These are phyloP conservation scores for Hypomyces rosellus DNA, from an alignment of 2,329 filamentous ascomycete species.

Conservation along the genomic window DNA sequence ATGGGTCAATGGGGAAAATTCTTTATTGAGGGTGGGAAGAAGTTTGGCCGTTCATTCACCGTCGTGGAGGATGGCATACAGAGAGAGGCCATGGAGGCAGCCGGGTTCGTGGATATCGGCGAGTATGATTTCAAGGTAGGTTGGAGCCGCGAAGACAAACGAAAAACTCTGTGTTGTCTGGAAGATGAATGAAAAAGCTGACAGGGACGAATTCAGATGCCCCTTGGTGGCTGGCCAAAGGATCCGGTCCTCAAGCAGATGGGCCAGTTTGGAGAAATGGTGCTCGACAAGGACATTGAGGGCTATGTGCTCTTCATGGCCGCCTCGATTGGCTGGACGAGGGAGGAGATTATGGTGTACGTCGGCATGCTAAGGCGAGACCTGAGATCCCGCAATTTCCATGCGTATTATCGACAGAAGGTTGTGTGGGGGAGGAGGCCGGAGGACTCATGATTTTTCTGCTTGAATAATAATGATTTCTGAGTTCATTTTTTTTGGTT, in stretches of 20 bases:
- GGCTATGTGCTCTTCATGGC: conserved; percentile 18
- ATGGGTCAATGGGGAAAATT: conserved; percentile 21
- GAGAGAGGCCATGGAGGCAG: conserved; percentile 16
- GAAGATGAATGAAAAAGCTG: no score
- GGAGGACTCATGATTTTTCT: background rate
- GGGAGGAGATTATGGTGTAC: conserved; percentile 9
- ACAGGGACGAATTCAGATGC: conserved; percentile 9
- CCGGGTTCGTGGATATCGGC: conserved; percentile 21
- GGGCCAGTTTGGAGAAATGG: conserved; percentile 22
- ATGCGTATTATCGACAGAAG: conserved; percentile 9
- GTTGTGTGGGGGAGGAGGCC: conserved; percentile 10
- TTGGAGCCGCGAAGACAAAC: background rate
- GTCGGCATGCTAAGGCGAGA: conserved; percentile 8
- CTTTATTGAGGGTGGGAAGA: conserved; percentile 22
- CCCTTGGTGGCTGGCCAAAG: conserved; percentile 18
- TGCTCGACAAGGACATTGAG: conserved; percentile 27
- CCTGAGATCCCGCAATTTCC: conserved; percentile 2
- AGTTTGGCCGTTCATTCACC: conserved; percentile 24
- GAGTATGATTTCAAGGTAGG: conserved; percentile 18
- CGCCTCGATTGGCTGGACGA: conserved; percentile 6
- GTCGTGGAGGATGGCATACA: conserved; percentile 19
- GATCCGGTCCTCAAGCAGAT: conserved; percentile 20
- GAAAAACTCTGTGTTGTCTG: no score
- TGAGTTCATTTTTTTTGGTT: background rate
- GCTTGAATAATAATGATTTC: background rate